These are phyloP conservation scores for Neoboletus subvelutipes DNA, from an alignment of 768 basidiomycete genomes.

Conservation along the genomic window DNA sequence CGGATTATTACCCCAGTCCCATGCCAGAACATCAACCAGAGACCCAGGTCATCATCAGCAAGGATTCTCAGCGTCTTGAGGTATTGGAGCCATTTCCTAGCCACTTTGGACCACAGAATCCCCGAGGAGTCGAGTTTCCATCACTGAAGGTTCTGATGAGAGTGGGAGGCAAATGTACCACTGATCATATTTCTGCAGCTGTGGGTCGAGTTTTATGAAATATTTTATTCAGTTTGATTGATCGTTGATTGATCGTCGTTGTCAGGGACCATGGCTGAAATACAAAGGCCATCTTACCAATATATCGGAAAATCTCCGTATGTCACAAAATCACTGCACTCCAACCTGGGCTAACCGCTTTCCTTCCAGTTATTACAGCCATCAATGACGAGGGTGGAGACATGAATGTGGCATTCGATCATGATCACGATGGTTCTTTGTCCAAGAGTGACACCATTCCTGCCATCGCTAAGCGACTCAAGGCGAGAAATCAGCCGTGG, in stretches of 20 bases:
- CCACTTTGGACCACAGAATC: constrained; percentile 58
- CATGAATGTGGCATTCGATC: constrained; percentile 89
- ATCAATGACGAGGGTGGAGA: constrained; percentile 94
- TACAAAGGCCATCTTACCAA: constrained; percentile 97
- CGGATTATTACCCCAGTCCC: constrained; percentile 75
- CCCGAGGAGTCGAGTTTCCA: constrained; percentile 71
- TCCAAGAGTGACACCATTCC: constrained; percentile 79
- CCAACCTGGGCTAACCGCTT: constrained; percentile 2
- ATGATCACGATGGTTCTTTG: constrained; percentile 46
- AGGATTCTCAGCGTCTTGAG: constrained; percentile 84
- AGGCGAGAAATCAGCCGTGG: constrained; percentile 83
- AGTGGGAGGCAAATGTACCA: constrained; percentile 98
- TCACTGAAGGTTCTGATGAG: constrained; percentile 82
- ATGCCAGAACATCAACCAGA: constrained; percentile 73
- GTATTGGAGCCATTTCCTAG: constrained; percentile 80
- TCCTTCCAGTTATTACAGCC: constrained; percentile 78
- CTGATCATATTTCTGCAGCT: constrained; percentile 97
- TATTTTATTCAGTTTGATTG: not conserved
- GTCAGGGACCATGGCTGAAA: constrained; percentile 94
- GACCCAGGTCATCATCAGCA: constrained; percentile 72
- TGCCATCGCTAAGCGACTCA: constrained; percentile 85
- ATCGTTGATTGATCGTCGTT: too few relatives aligned
- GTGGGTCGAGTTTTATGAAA: constrained; percentile 42
- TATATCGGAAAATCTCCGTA: constrained; percentile 92
- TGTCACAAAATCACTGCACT: constrained; percentile 31